Evolutionary conservation across 441 rosid species (phyloP).

Genomic region (Croton laevigatus): DNA sequence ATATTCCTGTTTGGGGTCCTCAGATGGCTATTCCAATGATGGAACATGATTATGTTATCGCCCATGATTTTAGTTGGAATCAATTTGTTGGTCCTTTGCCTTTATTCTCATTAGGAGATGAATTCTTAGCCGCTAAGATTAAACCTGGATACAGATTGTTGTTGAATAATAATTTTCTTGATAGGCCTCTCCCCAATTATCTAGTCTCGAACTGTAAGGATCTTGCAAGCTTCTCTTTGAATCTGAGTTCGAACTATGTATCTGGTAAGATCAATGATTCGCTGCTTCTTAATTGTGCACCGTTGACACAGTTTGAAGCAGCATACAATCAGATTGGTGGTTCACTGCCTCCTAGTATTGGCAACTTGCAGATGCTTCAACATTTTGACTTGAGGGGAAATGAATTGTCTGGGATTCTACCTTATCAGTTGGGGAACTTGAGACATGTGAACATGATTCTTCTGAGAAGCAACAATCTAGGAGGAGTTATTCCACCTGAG

Average conservation of each 20-base stretch:
- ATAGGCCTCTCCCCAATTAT: constrained; percentile 39
- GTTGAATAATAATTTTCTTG: constrained; percentile 49
- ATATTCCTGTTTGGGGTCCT: constrained; percentile 37
- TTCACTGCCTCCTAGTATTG: constrained; percentile 37
- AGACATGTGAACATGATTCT: constrained; percentile 35
- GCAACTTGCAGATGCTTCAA: constrained; percentile 43
- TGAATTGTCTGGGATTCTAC: constrained; percentile 44
- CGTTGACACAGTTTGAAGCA: constrained; percentile 43
- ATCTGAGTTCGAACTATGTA: constrained; percentile 50
- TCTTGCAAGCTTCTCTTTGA: constrained; percentile 44
- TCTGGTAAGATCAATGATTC: constrained; percentile 33
- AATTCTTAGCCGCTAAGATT: constrained; percentile 23
- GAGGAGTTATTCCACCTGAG: constrained; percentile 50
- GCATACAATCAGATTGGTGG: constrained; percentile 54
- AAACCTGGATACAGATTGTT: constrained; percentile 41
- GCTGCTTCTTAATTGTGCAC: constrained; percentile 34
- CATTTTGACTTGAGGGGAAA: constrained; percentile 49
- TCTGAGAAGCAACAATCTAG: constrained; percentile 47
- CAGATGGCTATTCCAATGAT: constrained; percentile 19
- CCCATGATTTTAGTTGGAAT: constrained; percentile 67
- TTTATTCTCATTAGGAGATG: constrained; percentile 41
- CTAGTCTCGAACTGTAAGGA: constrained; percentile 38
- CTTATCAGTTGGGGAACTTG: constrained; percentile 43
- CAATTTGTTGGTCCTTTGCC: constrained; percentile 48
- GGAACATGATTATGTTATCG: constrained; percentile 23